Evolutionary conservation across 192 early-diverging fungal genomes (phyloP), one percentile per base, ranked within the genome.

Genomic region (Coemansia aciculifera): DNA sequence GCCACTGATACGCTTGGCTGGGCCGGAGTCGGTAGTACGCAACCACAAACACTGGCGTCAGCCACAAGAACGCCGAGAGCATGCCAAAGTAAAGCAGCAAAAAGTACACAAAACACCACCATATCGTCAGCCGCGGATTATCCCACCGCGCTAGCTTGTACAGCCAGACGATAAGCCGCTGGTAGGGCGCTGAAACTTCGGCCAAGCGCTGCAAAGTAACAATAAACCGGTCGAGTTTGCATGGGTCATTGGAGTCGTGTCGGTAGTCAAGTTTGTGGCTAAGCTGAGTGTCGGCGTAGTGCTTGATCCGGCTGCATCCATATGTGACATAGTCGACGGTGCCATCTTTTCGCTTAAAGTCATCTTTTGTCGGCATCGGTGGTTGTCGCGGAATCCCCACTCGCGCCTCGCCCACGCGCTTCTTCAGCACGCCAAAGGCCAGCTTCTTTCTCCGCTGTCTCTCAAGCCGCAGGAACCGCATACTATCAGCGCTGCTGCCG

Each of bases 31-130:
- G 77, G 63, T 84, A 72, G 69, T 84, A 84, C 8, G 62, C 74
- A 2, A 75, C 66, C 31, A 84, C 54, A 63, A 84, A 84, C 69
- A 71, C 82, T 3, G 82, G 82, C 15, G 65, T 48, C 71, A 79
- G 44, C 71, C 73, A 84, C 59, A 77, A 21, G 23, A 71, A 68
- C 65, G 73, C 44, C 11, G 67, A 34, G 19, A 84, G 3, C 73
- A 79, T 76, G 62, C 68, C 82, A 21, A 66, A 60, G 32, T 77
- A 79, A 19, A 84, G 68, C 61, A 84, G 42, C 1, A 71, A 13
- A 66, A 84, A 84, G 59, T 84, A 84, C 3, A 62, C 71, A 9
- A 46, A 29, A 59, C 82, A 84, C 82, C 82, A 84, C 77, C 76
- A 84, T 51, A 63, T 3, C 34, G 77, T 69, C 61, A 68, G 49